Conservation (phyloP, 1,139 yeast genomes). For the Magnusiomyces magnusii region DNA sequence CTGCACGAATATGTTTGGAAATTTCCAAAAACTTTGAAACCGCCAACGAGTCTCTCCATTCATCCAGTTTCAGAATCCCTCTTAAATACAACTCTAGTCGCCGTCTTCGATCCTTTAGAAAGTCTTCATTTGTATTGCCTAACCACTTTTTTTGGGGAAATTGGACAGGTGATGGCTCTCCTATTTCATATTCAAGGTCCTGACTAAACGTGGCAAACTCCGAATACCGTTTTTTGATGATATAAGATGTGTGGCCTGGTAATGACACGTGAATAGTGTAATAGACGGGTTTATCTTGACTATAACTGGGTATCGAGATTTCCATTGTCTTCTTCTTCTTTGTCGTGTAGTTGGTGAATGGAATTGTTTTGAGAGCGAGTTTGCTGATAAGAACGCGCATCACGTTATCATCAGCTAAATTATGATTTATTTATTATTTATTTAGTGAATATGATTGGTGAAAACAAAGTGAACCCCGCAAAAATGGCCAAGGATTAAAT, state of each 20-base stretch:
- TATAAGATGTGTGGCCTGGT: conserved; percentile 25
- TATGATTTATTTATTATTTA: no score
- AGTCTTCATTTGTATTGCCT: conserved; percentile 24
- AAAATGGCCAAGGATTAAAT: no score
- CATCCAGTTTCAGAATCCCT: conserved; percentile 30
- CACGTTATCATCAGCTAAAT: no score
- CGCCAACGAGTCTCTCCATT: conserved; percentile 31
- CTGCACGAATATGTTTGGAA: conserved; percentile 19
- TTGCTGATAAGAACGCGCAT: no score
- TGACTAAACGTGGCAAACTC: conserved; percentile 46
- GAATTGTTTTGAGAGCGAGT: no score
- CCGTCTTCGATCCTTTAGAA: conserved; percentile 30
- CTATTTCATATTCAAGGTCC: conserved; percentile 41
- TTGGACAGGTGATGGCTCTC: conserved; percentile 41
- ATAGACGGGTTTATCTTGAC: conserved; percentile 33
- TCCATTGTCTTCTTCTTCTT: no score
- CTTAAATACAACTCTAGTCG: conserved; percentile 32
- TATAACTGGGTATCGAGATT: conserved; percentile 28
- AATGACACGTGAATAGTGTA: conserved; percentile 36
- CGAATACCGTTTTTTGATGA: conserved; percentile 40
- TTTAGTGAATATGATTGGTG: no score
- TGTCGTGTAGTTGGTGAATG: no score
- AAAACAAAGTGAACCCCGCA: no score
- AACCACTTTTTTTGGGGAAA: conserved; percentile 40
- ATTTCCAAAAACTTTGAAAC: conserved; percentile 29